These are phyloP conservation scores for Verticillium alfalfae DNA, from an alignment of 2,329 filamentous ascomycete genomes.

Conservation along the genomic window DNA sequence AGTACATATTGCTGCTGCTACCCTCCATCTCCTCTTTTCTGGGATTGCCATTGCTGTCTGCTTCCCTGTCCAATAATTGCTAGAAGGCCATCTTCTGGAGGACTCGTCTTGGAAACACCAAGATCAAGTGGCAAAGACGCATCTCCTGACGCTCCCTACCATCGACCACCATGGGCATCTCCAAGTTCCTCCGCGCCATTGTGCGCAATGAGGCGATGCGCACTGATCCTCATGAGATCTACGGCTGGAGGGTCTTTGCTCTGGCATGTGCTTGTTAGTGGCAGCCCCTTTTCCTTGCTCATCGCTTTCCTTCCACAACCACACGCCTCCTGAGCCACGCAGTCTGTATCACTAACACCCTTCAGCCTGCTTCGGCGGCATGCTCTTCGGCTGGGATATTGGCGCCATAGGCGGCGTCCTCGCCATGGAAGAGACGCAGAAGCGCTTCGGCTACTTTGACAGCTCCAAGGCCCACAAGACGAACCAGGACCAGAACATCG, in stretches of 20 bases:
- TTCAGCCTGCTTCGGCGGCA: conserved; percentile 59
- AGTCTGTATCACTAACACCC: background rate
- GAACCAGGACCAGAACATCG: conserved; percentile 59
- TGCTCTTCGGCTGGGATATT: conserved; percentile 39
- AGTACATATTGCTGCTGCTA: background rate
- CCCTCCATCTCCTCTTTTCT: background rate
- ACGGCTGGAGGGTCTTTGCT: conserved; percentile 63
- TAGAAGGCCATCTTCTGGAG: background rate
- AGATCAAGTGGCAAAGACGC: background rate
- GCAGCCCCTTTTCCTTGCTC: background rate
- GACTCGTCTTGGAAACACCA: background rate
- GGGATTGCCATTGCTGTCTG: background rate
- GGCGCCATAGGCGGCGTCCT: conserved; percentile 61
- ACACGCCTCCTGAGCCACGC: background rate
- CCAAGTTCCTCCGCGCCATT: conserved; percentile 44
- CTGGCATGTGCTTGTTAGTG: conserved; percentile 50
- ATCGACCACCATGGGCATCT: conserved; percentile 30
- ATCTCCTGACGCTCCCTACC: background rate
- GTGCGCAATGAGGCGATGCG: conserved; percentile 69
- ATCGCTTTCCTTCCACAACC: background rate
- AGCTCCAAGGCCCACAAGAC: conserved; percentile 26
- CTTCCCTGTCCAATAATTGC: background rate
- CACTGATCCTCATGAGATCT: conserved; percentile 60
- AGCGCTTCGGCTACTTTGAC: conserved; percentile 15
- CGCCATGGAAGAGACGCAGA: conserved; percentile 51